Evolutionary conservation across 2,329 filamentous ascomycete species (phyloP), one percentile per base, ranked within the genome.

Genomic region (Aspergillus aculeatus): DNA sequence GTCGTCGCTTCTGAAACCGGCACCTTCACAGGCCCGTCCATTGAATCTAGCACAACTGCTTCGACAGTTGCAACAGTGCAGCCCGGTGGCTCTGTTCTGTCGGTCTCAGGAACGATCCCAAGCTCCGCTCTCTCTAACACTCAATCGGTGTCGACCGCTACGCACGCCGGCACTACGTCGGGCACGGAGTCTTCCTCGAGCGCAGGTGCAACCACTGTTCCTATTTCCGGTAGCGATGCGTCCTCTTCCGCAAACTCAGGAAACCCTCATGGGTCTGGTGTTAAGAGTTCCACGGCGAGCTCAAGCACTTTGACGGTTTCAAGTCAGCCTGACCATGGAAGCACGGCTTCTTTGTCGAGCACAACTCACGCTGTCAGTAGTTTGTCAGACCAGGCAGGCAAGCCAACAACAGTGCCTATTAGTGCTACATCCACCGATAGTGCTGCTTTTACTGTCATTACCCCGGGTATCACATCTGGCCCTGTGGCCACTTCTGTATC

Each of bases 81-180:
- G 26, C 4, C 53, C 44, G 53, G 44, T 2, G n/a, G n/a, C 14
- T 48, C 41, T 14, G 26, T 24, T 41, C 6, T 11, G 6, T 44
- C 51, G 16, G 32, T 29, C 23, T 53, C 51, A 41, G 51, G 23
- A 58, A 56, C 47, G 54, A 56, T 23, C 26, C 55, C 21, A 57
- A 60, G 32, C 23, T 62, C 66, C 1, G 59, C 63, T 12, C 66
- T 63, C 7, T 12, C 64, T 24, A 57, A 23, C 21, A 23, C 21
- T 24, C 63, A 38, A 61, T 50, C 26, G 60, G 32, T 55, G 9
- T 57, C 59, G 19, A 63, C 49, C 32, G 57, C 58, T 41, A 58
- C 59, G 47, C n/a, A n/a, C 14, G 31, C 54, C 32, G 9, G 24
- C 35, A 26, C 21, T 10, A 53, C 35, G 24, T 59, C 62, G 6